These are phyloP conservation scores for Penicillium paradoxum DNA, from an alignment of 495 filamentous ascomycete species.

Conservation along the genomic window DNA sequence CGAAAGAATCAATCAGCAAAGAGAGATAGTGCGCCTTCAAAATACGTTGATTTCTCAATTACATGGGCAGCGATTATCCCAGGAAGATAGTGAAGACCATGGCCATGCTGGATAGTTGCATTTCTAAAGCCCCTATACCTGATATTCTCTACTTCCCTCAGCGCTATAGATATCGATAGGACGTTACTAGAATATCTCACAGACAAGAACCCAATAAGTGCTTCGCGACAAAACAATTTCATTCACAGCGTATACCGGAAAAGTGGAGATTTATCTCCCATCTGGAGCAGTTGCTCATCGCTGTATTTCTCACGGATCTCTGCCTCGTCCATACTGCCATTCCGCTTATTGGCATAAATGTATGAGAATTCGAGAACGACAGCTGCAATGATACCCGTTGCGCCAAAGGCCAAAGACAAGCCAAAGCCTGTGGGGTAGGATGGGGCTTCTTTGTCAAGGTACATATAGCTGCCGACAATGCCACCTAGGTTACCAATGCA, in stretches of 20 bases:
- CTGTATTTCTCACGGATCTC: conserved; percentile 30
- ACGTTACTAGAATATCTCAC: background rate
- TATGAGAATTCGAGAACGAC: conserved; percentile 19
- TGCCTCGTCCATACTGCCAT: conserved; percentile 21
- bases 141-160: background rate
- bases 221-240: background rate
- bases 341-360: conserved; percentile 20
- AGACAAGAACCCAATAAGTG: background rate
- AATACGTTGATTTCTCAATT: background rate
- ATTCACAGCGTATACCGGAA: conserved; percentile 33
- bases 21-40: background rate
- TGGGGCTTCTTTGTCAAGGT: conserved; percentile 25
- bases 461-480: conserved; percentile 35
- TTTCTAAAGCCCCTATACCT: background rate
- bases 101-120: too few species aligned
- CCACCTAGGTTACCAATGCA: conserved; percentile 35
- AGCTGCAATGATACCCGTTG: conserved; percentile 15
- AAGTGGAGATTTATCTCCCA: conserved; percentile 41
- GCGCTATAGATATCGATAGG: background rate
- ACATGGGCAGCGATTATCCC: background rate
- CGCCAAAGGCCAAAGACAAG: conserved; percentile 23
- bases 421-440: conserved; percentile 34
- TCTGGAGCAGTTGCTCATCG: conserved; percentile 33
- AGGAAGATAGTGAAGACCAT: too few species aligned
- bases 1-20: background rate